Conservation (phyloP, 768 basidiomycete species). For the Suillus tomentosus region DNA sequence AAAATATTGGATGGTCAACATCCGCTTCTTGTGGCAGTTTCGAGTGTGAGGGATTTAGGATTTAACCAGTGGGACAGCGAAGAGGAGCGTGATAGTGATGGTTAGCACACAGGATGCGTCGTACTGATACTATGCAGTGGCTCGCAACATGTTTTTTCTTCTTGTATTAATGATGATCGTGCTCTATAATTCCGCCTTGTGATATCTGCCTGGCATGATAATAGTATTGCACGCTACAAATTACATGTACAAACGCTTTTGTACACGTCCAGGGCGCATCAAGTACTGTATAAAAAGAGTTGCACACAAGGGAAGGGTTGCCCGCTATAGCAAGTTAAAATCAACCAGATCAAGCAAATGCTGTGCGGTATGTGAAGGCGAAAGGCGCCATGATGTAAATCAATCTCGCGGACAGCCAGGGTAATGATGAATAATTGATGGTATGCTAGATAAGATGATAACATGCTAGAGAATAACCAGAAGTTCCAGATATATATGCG, state of each 20-base stretch:
- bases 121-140: background rate
- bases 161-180: constrained; percentile 3
- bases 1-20: constrained; percentile 56
- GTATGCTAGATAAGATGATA: constrained; percentile 28
- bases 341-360: constrained; percentile 3
- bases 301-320: background rate
- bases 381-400: background rate
- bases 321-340: background rate
- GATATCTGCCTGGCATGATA: background rate
- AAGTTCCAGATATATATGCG: constrained; percentile 35
- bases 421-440: constrained; percentile 25
- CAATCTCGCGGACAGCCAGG: constrained; percentile 5
- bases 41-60: constrained; percentile 72
- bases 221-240: background rate
- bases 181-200: background rate
- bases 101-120: constrained; percentile 9
- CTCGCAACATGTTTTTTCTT: background rate
- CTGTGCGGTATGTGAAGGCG: background rate
- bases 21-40: constrained; percentile 66
- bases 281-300: background rate
- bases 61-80: constrained; percentile 51
- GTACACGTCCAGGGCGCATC: background rate
- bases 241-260: constrained; percentile 1
- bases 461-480: constrained; percentile 27
- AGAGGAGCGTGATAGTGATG: constrained; percentile 41